Base-by-base conservation (phyloP, 805 yeast species). In the Yarrowia alimentaria region DNA sequence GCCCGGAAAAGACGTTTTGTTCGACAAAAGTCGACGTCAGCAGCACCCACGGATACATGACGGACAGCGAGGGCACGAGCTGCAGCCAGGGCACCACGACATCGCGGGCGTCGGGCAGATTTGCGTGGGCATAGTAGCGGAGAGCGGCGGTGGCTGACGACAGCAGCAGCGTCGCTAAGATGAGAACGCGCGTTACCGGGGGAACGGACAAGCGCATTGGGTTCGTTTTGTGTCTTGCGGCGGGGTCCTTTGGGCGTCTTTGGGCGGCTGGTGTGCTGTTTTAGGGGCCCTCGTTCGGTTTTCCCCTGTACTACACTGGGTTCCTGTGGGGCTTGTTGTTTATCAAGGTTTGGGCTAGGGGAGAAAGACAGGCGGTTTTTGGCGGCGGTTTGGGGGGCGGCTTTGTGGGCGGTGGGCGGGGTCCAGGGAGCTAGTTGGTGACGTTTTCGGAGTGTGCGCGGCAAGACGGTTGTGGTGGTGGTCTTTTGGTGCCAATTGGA, bases 31-130 rank as follows among this genome's bases (percentile, higher is more conserved):
- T 57, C 14, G 74, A 60, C 4, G 80, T 75, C 25, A 75, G 35
- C 9, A 78, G 59, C 5, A 75, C 76, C 81, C 81, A 78, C 4
- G 79, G 79, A 20, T 73, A 64, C 59, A 58, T 20, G 12, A 58
- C 66, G 0, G 76, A 68, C 28, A 61, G 65, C 0, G 71, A 67
- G 3, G 79, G 77, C 16, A 76, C 76, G 47, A 76, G 69, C 1
- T 79, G 73, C n/a, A 77, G 60, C 30, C 73, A 61, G 4, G 80
- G 78, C 5, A 76, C 80, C 14, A 22, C 48, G 33, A 25, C 45
- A 21, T 24, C 38, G 34, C 16, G 49, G 19, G 34, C 29, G 19
- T 29, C 28, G 1, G 49, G 34, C 3, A 43, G 22, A 11, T 14
- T 14, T 8, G 30, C 24, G 29, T 43, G 30, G 17, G 49, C 49